Percentiles rank a stretch among this genome's conserved stretches.
Conservation (phyloP, 108 stramenopile species). For the Aurantiochytrium sp. region DNA sequence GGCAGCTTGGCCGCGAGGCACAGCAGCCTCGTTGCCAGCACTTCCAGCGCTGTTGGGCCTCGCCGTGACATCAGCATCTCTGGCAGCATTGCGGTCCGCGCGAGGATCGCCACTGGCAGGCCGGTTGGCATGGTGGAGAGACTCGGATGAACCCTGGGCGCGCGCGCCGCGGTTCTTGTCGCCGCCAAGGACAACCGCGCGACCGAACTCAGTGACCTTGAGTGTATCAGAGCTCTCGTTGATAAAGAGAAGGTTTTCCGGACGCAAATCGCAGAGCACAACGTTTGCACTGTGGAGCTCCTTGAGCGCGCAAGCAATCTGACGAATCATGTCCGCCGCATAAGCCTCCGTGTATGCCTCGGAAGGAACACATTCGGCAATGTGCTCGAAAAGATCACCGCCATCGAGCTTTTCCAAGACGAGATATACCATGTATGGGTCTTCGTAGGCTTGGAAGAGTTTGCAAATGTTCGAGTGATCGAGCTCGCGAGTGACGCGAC, state of each 20-base stretch:
- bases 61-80: too few relatives aligned
- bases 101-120: too few relatives aligned
- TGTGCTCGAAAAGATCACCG: not conserved
- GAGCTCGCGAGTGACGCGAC: not conserved
- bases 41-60: too few relatives aligned
- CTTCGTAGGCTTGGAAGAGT: conserved; percentile 11
- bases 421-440: not conserved
- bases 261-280: not conserved
- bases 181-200: not conserved
- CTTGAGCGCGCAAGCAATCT: not conserved
- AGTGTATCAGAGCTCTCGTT: not conserved
- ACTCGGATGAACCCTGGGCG: too few relatives aligned
- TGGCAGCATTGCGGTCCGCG: too few relatives aligned
- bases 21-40: too few relatives aligned
- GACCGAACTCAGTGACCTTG: not conserved
- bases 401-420: not conserved
- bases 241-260: not conserved
- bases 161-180: not conserved
- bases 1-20: too few relatives aligned
- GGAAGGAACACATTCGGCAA: not conserved
- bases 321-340: not conserved
- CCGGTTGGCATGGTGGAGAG: too few relatives aligned
- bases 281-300: not conserved
- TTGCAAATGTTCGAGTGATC: conserved; percentile 15
- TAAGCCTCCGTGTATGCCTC: not conserved